A percentile compares a stretch with the other conserved stretches of the same genome.
These are phyloP conservation scores for Tolypocladium ovalisporum DNA, from an alignment of 2,329 filamentous ascomycete species.

Conservation along the genomic window DNA sequence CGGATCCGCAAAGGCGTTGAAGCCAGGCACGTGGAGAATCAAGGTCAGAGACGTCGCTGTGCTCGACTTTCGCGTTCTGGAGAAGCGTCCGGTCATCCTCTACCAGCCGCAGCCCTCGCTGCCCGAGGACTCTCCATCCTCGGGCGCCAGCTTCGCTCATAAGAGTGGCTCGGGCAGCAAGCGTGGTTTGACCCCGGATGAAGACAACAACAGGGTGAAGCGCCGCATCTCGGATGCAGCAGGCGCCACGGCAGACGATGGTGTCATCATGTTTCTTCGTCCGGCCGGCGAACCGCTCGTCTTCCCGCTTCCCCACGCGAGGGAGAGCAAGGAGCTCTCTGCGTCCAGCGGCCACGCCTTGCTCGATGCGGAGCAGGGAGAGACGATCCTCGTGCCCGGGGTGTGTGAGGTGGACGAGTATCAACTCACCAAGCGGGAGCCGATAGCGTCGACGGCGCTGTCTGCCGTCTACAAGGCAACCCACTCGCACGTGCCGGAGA, in stretches of 20 bases:
- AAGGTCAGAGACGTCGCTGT: constrained; percentile 36
- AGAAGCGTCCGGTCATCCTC: constrained; percentile 37
- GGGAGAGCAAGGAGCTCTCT: constrained; percentile 35
- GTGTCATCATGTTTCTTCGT: constrained; percentile 44
- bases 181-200: constrained; percentile 34
- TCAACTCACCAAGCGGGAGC: constrained; percentile 41
- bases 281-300: constrained; percentile 38
- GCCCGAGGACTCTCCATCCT: constrained; percentile 17
- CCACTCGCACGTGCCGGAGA: constrained; percentile 40
- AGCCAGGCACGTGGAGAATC: constrained; percentile 47
- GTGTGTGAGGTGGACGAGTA: constrained; percentile 42
- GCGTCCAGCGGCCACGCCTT: constrained; percentile 36
- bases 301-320: constrained; percentile 37
- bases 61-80: constrained; percentile 46
- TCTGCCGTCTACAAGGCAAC: constrained; percentile 46
- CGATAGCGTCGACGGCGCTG: constrained; percentile 43
- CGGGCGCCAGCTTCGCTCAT: constrained; percentile 15
- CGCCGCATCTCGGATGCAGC: constrained; percentile 24
- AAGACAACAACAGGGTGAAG: constrained; percentile 32
- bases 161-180: constrained; percentile 36
- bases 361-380: constrained; percentile 36
- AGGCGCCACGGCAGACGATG: constrained; percentile 26
- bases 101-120: constrained; percentile 20
- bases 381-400: constrained; percentile 37
- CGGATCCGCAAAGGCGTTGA: constrained; percentile 32